Base-by-base conservation (phyloP, 768 basidiomycete species). In the Boletus eberwhitei region DNA sequence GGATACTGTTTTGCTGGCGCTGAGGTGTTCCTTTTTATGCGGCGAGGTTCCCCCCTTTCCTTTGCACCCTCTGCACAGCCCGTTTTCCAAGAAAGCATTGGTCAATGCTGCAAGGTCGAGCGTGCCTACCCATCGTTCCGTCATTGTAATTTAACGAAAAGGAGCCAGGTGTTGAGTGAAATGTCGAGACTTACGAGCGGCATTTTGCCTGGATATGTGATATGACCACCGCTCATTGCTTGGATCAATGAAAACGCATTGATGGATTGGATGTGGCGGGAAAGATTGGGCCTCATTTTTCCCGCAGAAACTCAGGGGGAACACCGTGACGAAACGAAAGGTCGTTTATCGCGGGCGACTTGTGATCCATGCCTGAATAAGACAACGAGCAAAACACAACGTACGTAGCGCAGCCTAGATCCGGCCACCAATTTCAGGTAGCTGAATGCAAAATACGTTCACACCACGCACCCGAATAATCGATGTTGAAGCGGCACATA, bases 1-100 rank as follows among this genome's bases (percentile, higher is more conserved):
- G 19, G 32, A 31, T 21, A 7, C 21, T 21, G 17, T 35, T 51
- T 43, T 17, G 16, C 37, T 46, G 47, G 31, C 48, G 37, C 4
- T 48, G 21, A 46, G 7, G 0, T 8, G 14, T 6, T 24, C 16
- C 41, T n/a, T 55, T 29, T 64, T 64, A 64, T 61, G 53, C 50
- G 3, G 5, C 17, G 17, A 24, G 35, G 17, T 29, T 12, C 9
- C 24, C 32, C 46, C 35, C 2, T 22, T 4, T 13, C 12, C 2
- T 9, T 6, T 5, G 8, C 21, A 40, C 14, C n/a, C 9, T 3
- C 19, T 29, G 13, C 39, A 43, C 31, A 24, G 31, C 24, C 29
- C 29, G 1, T 11, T 17, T 1, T 4, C 12, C 31, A 29, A 17
- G 17, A 9, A 35, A 2, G 3, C 11, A 35, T 34, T 22, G 8